phyloP scores from a whole-genome alignment of 257 asterid genomes.

The Solanum ahanhuiri region DNA sequence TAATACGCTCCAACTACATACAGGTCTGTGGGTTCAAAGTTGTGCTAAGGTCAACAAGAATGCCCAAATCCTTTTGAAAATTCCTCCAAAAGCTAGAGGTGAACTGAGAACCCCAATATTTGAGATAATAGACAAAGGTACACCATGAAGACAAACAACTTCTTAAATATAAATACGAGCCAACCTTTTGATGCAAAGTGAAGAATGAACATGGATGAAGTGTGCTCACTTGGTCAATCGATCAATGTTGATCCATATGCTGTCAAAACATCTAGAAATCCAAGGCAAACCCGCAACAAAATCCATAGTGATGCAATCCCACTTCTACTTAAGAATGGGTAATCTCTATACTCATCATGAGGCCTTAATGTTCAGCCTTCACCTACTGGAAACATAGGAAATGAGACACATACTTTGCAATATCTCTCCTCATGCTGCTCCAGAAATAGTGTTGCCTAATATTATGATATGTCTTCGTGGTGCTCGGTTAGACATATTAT shows the following conservation, averaged over 20 bases:
- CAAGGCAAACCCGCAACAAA: background rate
- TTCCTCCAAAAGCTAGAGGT: background rate
- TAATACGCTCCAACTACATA: background rate
- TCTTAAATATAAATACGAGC: background rate
- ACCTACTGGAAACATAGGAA: background rate
- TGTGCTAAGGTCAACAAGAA: background rate
- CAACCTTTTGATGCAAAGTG: background rate
- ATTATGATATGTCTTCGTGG: background rate
- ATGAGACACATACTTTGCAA: background rate
- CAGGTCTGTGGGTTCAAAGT: background rate
- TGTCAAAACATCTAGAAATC: background rate
- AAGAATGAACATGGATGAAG: too few relatives aligned
- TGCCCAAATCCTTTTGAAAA: background rate
- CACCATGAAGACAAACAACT: background rate
- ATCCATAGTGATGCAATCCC: background rate
- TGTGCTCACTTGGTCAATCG: background rate
- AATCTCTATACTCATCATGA: background rate
- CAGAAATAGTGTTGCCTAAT: background rate
- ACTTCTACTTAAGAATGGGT: background rate
- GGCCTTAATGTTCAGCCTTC: background rate
- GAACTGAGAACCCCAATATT: background rate
- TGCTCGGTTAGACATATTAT: background rate
- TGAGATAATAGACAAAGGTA: background rate
- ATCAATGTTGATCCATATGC: background rate
- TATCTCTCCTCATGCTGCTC: too few relatives aligned